Conservation (phyloP, 1,284 basidiomycete species). For the Cystobasidium pallidum region DNA sequence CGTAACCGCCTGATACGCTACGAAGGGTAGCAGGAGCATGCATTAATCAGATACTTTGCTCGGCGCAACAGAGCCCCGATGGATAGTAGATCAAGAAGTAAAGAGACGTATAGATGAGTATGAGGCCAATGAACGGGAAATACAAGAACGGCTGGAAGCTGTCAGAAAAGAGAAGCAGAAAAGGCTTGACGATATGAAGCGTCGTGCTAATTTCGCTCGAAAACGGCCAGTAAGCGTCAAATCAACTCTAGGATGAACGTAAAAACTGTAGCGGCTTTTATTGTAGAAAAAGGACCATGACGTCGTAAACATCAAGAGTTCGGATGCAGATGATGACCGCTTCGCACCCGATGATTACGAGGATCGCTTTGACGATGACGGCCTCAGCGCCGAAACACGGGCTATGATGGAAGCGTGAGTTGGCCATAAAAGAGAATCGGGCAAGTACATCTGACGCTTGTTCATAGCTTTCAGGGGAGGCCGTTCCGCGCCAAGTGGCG, state of each 20-base stretch:
- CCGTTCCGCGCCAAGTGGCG: background rate
- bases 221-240: slow-evolving; percentile 36
- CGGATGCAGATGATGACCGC: slow-evolving; percentile 60
- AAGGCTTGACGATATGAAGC: slow-evolving; percentile 46
- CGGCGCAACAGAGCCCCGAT: slow-evolving; percentile 56
- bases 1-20: background rate
- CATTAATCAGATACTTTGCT: background rate
- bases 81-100: slow-evolving; percentile 58
- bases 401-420: slow-evolving; percentile 77
- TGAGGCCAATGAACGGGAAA: slow-evolving; percentile 53
- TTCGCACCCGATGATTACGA: slow-evolving; percentile 68
- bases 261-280: background rate
- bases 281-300: slow-evolving; percentile 15
- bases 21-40: too few relatives aligned
- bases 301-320: slow-evolving; percentile 27
- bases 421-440: background rate
- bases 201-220: slow-evolving; percentile 35
- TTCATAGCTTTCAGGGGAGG: background rate
- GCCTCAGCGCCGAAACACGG: slow-evolving; percentile 72
- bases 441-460: background rate
- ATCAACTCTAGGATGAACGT: background rate
- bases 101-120: slow-evolving; percentile 52
- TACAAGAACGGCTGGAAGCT: slow-evolving; percentile 53
- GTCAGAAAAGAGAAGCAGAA: slow-evolving; percentile 43
- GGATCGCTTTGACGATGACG: slow-evolving; percentile 52